Evolutionary conservation across 1,139 yeast species (phyloP).

Genomic region (Zygosaccharomyces pseudobailii): DNA sequence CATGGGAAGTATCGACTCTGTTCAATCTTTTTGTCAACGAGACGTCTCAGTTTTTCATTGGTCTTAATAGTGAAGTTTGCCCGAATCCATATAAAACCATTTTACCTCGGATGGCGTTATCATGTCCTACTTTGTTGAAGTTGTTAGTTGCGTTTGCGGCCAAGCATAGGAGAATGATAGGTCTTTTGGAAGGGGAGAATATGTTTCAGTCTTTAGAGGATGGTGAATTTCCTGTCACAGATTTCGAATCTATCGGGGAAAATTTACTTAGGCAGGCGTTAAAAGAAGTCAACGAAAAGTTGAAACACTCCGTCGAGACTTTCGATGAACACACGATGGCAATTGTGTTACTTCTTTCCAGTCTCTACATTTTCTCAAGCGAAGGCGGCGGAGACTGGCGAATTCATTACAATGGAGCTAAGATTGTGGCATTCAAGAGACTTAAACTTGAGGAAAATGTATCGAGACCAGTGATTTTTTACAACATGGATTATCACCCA

Average conservation of each 20-base stretch:
- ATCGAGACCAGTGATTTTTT: slow-evolving; percentile 8
- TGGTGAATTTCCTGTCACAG: neutral
- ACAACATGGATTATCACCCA: slow-evolving; percentile 39
- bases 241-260: slow-evolving; percentile 1
- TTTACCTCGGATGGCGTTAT: slow-evolving; percentile 68
- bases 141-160: slow-evolving; percentile 66
- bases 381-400: slow-evolving; percentile 50
- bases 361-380: slow-evolving; percentile 52
- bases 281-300: slow-evolving; percentile 49
- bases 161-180: slow-evolving; percentile 37
- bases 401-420: slow-evolving; percentile 64
- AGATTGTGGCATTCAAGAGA: slow-evolving; percentile 49
- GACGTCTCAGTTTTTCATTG: slow-evolving; percentile 60
- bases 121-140: slow-evolving; percentile 52
- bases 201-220: neutral
- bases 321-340: slow-evolving; percentile 64
- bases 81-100: slow-evolving; percentile 66
- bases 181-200: neutral
- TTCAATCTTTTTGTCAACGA: slow-evolving; percentile 62
- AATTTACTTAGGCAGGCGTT: slow-evolving; percentile 42
- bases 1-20: slow-evolving; percentile 25
- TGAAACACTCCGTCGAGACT: slow-evolving; percentile 49
- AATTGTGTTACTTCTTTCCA: slow-evolving; percentile 55
- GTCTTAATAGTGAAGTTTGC: slow-evolving; percentile 38
- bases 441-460: slow-evolving; percentile 9